Conservation (phyloP, 2,329 filamentous ascomycete species). For the Fusarium lateritium region DNA sequence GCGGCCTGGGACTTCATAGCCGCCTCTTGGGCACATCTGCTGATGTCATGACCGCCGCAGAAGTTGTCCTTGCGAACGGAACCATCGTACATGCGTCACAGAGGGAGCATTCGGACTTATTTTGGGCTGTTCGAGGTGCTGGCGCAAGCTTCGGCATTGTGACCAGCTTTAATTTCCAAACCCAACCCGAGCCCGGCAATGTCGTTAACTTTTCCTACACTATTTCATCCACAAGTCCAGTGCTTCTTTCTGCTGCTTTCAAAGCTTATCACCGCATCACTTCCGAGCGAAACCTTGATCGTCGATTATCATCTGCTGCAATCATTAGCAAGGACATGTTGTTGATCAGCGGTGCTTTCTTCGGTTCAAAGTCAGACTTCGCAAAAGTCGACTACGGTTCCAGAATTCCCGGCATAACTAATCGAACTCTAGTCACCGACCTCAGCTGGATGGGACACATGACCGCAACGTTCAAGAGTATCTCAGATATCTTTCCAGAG, state of each 20-base stretch:
- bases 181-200: not conserved
- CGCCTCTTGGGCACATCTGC: too few relatives aligned
- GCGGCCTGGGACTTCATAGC: not conserved
- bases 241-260: not conserved
- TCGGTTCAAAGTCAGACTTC: not conserved
- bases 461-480: not conserved
- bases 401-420: not conserved
- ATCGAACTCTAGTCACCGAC: not conserved
- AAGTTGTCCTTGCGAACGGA: not conserved
- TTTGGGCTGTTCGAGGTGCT: not conserved
- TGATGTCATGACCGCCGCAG: not conserved
- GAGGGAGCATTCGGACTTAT: not conserved
- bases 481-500: not conserved
- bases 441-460: not conserved
- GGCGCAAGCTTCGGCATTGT: not conserved
- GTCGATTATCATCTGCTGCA: not conserved
- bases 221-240: not conserved
- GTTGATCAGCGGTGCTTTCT: not conserved
- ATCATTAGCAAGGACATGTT: not conserved
- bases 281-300: not conserved
- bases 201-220: not conserved
- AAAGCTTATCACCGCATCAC: not conserved
- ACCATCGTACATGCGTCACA: not conserved
- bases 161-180: not conserved
- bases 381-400: not conserved